Evolutionary conservation across 2,329 filamentous ascomycete genomes (phyloP).

Genomic region (Pyrenochaeta sp.): DNA sequence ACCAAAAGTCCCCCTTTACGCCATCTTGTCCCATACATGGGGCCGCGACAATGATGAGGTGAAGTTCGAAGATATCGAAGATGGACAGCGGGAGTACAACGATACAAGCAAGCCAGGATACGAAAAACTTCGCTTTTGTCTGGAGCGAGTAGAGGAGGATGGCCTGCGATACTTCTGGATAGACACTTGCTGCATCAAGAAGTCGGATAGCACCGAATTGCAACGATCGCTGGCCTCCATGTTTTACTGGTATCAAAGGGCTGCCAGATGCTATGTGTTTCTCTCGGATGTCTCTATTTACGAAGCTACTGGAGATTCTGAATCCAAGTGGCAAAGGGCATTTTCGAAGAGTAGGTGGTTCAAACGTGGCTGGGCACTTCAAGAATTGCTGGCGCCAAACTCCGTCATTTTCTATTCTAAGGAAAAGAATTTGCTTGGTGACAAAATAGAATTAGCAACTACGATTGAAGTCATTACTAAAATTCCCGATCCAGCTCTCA

Average conservation of each 20-base stretch:
- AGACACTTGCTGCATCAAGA: conserved; percentile 6
- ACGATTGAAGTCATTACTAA: conserved; percentile 2
- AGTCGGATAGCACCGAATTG: background rate
- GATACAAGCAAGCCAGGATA: background rate
- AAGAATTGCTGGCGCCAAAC: conserved; percentile 2
- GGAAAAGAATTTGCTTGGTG: background rate
- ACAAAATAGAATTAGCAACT: conserved; percentile 1
- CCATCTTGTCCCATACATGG: conserved; percentile 4
- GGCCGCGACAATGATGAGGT: background rate
- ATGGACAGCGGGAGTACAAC: background rate
- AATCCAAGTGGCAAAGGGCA: background rate
- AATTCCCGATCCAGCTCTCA: conserved; percentile 3
- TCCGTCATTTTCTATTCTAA: conserved; percentile 16
- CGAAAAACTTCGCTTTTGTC: conserved; percentile 2
- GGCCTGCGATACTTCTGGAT: conserved; percentile 1
- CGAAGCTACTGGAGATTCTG: background rate
- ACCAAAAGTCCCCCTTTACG: background rate
- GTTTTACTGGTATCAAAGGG: conserved; percentile 7
- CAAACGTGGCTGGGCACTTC: conserved; percentile 3
- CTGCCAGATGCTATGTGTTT: conserved; percentile 4
- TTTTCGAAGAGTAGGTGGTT: conserved; percentile 6
- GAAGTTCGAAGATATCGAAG: conserved; percentile 1
- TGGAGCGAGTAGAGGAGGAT: background rate
- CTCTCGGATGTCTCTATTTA: conserved; percentile 1
- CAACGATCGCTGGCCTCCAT: conserved; percentile 1